Percentiles rank a stretch among this genome's conserved stretches.
Conservation (phyloP, 2,329 filamentous ascomycete species). For the Tolypocladium cylindrosporum region DNA sequence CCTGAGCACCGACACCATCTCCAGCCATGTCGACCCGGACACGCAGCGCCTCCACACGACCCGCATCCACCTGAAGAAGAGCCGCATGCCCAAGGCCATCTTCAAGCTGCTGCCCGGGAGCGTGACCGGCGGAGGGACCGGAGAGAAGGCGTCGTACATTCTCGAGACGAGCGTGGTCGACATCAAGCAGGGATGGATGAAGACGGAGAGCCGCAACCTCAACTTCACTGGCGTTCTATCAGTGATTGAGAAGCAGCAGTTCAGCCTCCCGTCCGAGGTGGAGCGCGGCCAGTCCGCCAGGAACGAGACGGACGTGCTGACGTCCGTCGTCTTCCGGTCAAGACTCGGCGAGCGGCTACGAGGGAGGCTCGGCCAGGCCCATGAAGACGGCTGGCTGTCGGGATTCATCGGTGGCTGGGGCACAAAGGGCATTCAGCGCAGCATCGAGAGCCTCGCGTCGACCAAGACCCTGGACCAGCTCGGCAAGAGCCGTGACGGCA, state of each 20-base stretch:
- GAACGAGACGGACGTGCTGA: slow-evolving; percentile 55
- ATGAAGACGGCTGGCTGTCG: slow-evolving; percentile 39
- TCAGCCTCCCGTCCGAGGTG: slow-evolving; percentile 32
- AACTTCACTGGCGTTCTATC: slow-evolving; percentile 75
- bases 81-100: slow-evolving; percentile 63
- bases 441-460: slow-evolving; percentile 69
- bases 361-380: slow-evolving; percentile 38
- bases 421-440: slow-evolving; percentile 62
- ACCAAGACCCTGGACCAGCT: slow-evolving; percentile 69
- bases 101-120: slow-evolving; percentile 66
- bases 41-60: slow-evolving; percentile 69
- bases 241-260: slow-evolving; percentile 67
- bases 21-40: slow-evolving; percentile 59
- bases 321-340: slow-evolving; percentile 65
- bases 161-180: slow-evolving; percentile 73
- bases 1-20: slow-evolving; percentile 73
- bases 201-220: slow-evolving; percentile 69
- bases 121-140: slow-evolving; percentile 49
- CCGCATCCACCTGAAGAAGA: slow-evolving; percentile 73
- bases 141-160: slow-evolving; percentile 68
- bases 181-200: slow-evolving; percentile 73
- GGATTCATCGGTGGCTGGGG: slow-evolving; percentile 50
- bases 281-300: slow-evolving; percentile 13
- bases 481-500: slow-evolving; percentile 72
- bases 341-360: slow-evolving; percentile 60